Conservation (phyloP, 2,329 filamentous ascomycete species). For the Pyrenochaeta sp. region DNA sequence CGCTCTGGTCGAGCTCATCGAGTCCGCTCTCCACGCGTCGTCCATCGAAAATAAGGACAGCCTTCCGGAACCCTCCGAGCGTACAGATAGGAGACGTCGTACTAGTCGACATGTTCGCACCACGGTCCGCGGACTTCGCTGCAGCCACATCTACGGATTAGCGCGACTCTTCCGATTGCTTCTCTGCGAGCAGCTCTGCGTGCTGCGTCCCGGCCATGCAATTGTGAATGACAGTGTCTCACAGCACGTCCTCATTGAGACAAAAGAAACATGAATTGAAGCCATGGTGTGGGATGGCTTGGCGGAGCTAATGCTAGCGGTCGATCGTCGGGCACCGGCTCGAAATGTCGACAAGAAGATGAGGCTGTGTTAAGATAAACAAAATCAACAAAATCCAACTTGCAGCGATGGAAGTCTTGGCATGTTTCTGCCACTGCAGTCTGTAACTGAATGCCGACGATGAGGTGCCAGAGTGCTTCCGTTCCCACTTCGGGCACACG, state of each 20-base stretch:
- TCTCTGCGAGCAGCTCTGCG: neutral
- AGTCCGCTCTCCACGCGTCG: conserved; percentile 8
- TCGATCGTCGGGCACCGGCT: conserved; percentile 14
- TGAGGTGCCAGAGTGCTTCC: conserved; percentile 10
- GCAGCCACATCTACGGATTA: neutral
- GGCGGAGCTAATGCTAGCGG: conserved; percentile 15
- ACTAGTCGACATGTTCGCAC: conserved; percentile 4
- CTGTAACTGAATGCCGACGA: conserved; percentile 2
- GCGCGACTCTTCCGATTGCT: neutral
- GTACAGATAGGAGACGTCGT: neutral
- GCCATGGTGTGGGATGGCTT: conserved; percentile 14
- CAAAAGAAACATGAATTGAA: conserved; percentile 13
- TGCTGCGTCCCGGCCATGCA: neutral
- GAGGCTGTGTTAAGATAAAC: conserved; percentile 43
- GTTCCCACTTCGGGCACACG: conserved; percentile 4
- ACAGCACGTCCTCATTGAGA: neutral
- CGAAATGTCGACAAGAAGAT: conserved; percentile 14
- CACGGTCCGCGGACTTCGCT: conserved; percentile 4
- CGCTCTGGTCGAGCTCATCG: conserved; percentile 4
- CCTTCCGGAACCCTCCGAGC: conserved; percentile 1
- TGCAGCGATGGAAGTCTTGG: conserved; percentile 20
- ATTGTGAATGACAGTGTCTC: neutral
- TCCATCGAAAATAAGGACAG: neutral
- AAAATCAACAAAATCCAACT: conserved; percentile 23
- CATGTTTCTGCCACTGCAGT: neutral